These are phyloP conservation scores for Suhomyces wounanorum DNA, from an alignment of 1,139 yeast genomes.

Conservation along the genomic window DNA sequence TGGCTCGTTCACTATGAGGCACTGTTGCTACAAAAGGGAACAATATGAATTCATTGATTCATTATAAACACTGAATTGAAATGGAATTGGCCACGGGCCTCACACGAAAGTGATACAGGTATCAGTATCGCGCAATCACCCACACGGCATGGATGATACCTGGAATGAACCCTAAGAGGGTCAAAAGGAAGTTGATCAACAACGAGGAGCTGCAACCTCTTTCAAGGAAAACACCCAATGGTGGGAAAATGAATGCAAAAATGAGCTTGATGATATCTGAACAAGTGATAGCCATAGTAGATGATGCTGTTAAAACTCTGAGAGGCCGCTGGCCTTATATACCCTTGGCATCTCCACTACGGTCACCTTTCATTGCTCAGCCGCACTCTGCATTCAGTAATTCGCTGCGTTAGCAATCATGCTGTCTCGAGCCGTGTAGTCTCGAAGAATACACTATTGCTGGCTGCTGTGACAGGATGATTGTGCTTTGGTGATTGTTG, in stretches of 20 bases:
- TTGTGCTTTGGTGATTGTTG: not conserved
- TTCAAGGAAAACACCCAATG: slow-evolving; percentile 74
- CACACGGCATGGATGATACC: slow-evolving; percentile 67
- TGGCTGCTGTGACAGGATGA: not conserved
- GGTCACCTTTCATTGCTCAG: slow-evolving; percentile 10
- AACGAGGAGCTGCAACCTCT: slow-evolving; percentile 61
- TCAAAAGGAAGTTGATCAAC: slow-evolving; percentile 59
- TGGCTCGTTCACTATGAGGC: not conserved
- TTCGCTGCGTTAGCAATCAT: slow-evolving; percentile 2
- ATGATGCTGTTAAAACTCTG: not conserved
- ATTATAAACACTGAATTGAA: not conserved
- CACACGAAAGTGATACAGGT: not conserved
- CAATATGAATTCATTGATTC: not conserved
- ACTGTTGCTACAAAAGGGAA: not conserved
- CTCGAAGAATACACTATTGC: not conserved
- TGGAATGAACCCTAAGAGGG: slow-evolving; percentile 65
- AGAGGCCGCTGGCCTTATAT: slow-evolving; percentile 1
- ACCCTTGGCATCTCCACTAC: not conserved
- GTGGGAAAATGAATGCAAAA: slow-evolving; percentile 67
- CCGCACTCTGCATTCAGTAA: slow-evolving; percentile 9
- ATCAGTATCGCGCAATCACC: slow-evolving; percentile 45
- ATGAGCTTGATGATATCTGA: slow-evolving; percentile 63
- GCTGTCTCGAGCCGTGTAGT: not conserved
- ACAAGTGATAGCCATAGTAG: slow-evolving; percentile 52
- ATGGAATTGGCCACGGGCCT: not conserved